Conservation (phyloP, 768 basidiomycete genomes). For the Psilocybe cyanescens region DNA sequence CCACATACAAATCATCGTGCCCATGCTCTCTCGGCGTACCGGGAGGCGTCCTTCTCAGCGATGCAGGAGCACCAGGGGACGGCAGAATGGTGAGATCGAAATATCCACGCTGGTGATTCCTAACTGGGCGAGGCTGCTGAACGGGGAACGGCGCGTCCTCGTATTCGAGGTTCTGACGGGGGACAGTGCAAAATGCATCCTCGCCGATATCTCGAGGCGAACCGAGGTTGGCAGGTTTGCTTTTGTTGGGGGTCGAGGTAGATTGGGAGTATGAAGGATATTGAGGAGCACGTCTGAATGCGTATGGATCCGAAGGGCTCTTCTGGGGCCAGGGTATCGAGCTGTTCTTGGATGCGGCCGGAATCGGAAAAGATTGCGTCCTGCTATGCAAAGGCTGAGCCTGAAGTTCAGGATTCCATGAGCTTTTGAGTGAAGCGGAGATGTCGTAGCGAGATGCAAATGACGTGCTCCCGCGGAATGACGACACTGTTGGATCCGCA, state of each 20-base stretch:
- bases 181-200: conserved; percentile 29
- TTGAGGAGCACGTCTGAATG: conserved; percentile 12
- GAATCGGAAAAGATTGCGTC: conserved; percentile 50
- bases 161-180: conserved; percentile 10
- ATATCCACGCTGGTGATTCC: conserved; percentile 65
- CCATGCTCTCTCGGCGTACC: conserved; percentile 41
- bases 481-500: conserved; percentile 22
- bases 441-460: conserved; percentile 65
- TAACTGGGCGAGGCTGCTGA: conserved; percentile 18
- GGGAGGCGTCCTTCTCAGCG: conserved; percentile 50
- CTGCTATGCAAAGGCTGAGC: conserved; percentile 35
- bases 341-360: conserved; percentile 16
- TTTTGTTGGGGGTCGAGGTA: conserved; percentile 8
- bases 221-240: conserved; percentile 34
- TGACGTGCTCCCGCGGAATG: conserved; percentile 43
- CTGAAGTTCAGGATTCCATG: conserved; percentile 42
- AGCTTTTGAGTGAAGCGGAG: conserved; percentile 48
- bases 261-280: not conserved
- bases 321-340: conserved; percentile 46
- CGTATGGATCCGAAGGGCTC: conserved; percentile 18
- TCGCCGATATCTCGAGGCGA: conserved; percentile 53
- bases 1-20: conserved; percentile 17
- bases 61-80: conserved; percentile 8
- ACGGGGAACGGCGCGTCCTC: conserved; percentile 33
- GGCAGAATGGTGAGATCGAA: conserved; percentile 43